Base-by-base conservation (phyloP, 129 eudicot genomes). In the Flaveria bidentis region DNA sequence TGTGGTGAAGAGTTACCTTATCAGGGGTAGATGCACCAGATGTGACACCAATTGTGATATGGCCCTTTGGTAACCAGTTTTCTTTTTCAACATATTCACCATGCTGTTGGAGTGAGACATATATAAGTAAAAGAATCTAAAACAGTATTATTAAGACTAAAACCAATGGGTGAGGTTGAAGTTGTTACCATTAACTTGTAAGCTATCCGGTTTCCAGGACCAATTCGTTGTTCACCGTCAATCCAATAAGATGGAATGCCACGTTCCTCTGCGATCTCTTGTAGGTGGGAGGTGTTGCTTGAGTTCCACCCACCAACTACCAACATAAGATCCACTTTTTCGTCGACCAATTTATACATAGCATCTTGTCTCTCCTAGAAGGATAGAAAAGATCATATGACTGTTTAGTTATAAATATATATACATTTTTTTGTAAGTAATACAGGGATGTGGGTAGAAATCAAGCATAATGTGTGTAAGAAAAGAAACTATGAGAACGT, bases 1-100 rank as follows among this genome's bases (percentile, higher is more conserved):
- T 30, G 20, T 15, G 12, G 17, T 10, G 33, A 62, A 1, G 5
- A 56, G 66, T 81, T 80, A 94, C 98, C 97, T 94, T 94, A 67
- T 94, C 96, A 1, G 98, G 98, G 39, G 98, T 94, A 36, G 98
- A 94, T 74, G 98, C 98, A 81, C 98, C 97, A 56, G 97, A 91
- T 63, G 98, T 91, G 15, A 91, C 81, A 7, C 98, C 98, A 6
- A 94, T 67, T 17, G 91, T 91, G 79, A 94, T 71, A n/a, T 90
- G 97, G 25, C 98, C 98, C 69, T 88, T 82, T 20, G 98, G 98
- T 45, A 94, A 85, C 82, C 84, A 94, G 83, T 91, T 89, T 75
- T 94, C 93, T 81, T 91, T 87, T 84, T 90, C 98, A 52, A 94
- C 97, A 71, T 84, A 81, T 87, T 94, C 98, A 9, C 93, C 97